These are phyloP conservation scores for Annulohypoxylon truncatum DNA, from an alignment of 2,329 filamentous ascomycete species.

Conservation along the genomic window DNA sequence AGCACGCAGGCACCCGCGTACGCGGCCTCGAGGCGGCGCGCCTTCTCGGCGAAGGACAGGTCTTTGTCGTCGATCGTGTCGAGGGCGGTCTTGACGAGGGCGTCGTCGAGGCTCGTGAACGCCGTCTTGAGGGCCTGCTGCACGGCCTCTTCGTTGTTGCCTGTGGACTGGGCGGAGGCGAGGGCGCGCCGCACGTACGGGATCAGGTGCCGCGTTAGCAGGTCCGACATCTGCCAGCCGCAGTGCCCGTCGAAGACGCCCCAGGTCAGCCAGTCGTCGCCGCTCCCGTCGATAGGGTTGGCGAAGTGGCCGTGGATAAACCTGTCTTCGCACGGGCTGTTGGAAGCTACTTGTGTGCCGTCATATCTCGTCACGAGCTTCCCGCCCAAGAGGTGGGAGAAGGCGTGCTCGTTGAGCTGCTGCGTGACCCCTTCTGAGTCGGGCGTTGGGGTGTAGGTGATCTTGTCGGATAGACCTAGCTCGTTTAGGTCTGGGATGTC, in stretches of 20 bases:
- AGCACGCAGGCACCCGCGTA: constrained; percentile 50
- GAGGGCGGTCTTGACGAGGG: constrained; percentile 45
- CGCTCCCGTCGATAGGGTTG: constrained; percentile 39
- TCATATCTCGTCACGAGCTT: constrained; percentile 47
- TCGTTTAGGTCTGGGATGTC: constrained; percentile 45
- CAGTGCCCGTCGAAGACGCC: constrained; percentile 53
- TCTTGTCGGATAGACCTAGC: constrained; percentile 42
- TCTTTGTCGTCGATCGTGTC: constrained; percentile 49
- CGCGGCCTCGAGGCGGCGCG: constrained; percentile 46
- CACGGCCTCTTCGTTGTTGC: constrained; percentile 45
- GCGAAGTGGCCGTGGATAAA: constrained; percentile 51
- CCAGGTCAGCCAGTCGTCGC: constrained; percentile 49
- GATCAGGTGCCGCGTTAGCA: constrained; percentile 49
- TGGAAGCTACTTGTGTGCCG: constrained; percentile 50
- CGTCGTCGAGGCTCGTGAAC: constrained; percentile 54
- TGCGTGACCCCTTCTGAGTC: constrained; percentile 45
- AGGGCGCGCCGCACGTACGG: constrained; percentile 48
- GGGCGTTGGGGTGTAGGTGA: constrained; percentile 42
- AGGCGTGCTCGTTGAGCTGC: constrained; percentile 47
- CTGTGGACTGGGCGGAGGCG: constrained; percentile 28
- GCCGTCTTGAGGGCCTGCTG: constrained; percentile 53
- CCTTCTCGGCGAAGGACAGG: constrained; percentile 47
- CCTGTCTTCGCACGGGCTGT: constrained; percentile 51
- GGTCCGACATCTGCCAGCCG: constrained; percentile 51
- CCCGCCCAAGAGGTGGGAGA: constrained; percentile 24